Evolutionary conservation across 345 rosid species (phyloP).

Genomic region (Gossypium mustelinum): DNA sequence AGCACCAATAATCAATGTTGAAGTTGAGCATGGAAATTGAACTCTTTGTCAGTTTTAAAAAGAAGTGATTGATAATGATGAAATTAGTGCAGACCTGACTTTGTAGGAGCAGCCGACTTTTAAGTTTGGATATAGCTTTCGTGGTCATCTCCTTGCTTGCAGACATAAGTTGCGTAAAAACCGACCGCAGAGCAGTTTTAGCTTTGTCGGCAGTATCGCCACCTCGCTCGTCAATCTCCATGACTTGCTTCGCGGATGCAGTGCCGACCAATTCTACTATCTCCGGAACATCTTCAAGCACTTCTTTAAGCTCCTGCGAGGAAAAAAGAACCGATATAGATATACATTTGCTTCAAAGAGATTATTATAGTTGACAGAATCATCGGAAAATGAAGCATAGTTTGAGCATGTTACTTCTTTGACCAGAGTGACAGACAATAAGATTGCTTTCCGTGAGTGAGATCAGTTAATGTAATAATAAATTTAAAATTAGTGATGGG

Average conservation of each 20-base stretch:
- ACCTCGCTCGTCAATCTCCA: slow-evolving; percentile 45
- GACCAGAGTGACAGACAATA: too few species aligned
- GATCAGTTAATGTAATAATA: too few species aligned
- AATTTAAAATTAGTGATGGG: too few species aligned
- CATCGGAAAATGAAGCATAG: neutral
- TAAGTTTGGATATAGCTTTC: slow-evolving; percentile 52
- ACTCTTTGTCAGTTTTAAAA: neutral
- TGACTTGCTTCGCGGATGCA: slow-evolving; percentile 46
- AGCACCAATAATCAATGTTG: too few species aligned
- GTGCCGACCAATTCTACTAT: slow-evolving; percentile 70
- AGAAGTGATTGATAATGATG: neutral
- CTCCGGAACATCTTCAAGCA: slow-evolving; percentile 75
- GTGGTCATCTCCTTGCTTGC: slow-evolving; percentile 64
- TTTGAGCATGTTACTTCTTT: too few species aligned
- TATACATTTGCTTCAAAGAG: neutral
- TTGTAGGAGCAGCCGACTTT: slow-evolving; percentile 54
- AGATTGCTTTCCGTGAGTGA: too few species aligned
- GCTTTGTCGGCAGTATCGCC: slow-evolving; percentile 40
- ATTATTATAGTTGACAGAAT: neutral
- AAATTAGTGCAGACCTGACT: slow-evolving; percentile 48
- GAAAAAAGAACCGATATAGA: neutral
- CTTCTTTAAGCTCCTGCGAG: slow-evolving; percentile 81
- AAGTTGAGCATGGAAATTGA: too few species aligned
- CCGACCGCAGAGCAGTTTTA: slow-evolving; percentile 56
- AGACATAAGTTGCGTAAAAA: slow-evolving; percentile 82